phyloP scores from a whole-genome alignment of 2,329 filamentous ascomycete species.

The Pseudocercospora musae region DNA sequence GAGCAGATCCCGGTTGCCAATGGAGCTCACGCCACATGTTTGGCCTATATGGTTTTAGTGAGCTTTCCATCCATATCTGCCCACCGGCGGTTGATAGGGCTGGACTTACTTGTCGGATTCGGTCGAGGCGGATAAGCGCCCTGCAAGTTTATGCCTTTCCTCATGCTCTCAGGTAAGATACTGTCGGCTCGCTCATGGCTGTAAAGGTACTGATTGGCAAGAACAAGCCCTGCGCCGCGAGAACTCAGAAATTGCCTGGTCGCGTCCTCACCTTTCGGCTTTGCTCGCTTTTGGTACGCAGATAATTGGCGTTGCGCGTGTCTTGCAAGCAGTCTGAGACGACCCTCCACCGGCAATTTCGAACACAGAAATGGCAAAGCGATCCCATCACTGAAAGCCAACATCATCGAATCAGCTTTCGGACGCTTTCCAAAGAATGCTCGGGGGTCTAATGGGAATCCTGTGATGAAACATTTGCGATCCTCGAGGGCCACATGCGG shows the following conservation, averaged over 20 bases:
- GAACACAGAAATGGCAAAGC: slow-evolving; percentile 43
- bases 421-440: slow-evolving; percentile 39
- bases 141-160: slow-evolving; percentile 36
- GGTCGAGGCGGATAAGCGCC: slow-evolving; percentile 35
- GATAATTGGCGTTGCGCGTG: slow-evolving; percentile 44
- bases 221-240: slow-evolving; percentile 39
- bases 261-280: slow-evolving; percentile 16
- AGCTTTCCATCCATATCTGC: not conserved
- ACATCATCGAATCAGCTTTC: slow-evolving; percentile 45
- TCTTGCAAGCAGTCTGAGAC: slow-evolving; percentile 40
- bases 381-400: slow-evolving; percentile 48
- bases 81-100: not conserved
- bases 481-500: slow-evolving; percentile 30
- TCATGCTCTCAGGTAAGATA: slow-evolving; percentile 35
- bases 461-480: slow-evolving; percentile 42
- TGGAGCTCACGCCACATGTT: slow-evolving; percentile 46
- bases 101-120: slow-evolving; percentile 24
- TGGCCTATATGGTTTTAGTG: slow-evolving; percentile 24
- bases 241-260: slow-evolving; percentile 33
- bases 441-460: slow-evolving; percentile 48
- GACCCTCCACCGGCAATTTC: slow-evolving; percentile 34
- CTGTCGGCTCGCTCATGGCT: slow-evolving; percentile 39
- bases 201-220: slow-evolving; percentile 43
- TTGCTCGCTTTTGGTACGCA: slow-evolving; percentile 44
- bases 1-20: slow-evolving; percentile 38